Percentiles rank a stretch among this genome's conserved stretches.
Evolutionary conservation across 768 basidiomycete species (phyloP).

Genomic region (Lactifluus echinatus): DNA sequence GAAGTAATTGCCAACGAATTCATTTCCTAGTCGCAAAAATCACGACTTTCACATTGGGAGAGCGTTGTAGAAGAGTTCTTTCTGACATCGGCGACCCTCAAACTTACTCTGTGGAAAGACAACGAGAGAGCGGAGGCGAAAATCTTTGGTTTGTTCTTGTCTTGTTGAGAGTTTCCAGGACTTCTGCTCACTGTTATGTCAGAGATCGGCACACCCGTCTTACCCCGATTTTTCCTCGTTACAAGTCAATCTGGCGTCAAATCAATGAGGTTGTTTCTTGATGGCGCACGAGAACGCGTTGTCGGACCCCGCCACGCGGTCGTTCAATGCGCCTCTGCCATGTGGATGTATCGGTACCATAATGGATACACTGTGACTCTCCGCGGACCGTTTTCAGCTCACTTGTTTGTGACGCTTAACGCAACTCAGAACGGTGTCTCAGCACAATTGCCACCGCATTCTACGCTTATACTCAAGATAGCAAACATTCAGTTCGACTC

Average conservation of each 20-base stretch:
- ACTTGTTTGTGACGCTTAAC: slow-evolving; percentile 36
- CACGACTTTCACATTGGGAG: slow-evolving; percentile 59
- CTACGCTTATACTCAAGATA: slow-evolving; percentile 44
- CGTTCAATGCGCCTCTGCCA: slow-evolving; percentile 62
- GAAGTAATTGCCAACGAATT: not conserved
- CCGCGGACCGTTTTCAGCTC: slow-evolving; percentile 63
- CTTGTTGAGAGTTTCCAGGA: not conserved
- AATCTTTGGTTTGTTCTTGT: slow-evolving; percentile 56
- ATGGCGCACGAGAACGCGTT: slow-evolving; percentile 64
- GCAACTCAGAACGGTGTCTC: slow-evolving; percentile 12
- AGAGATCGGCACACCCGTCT: slow-evolving; percentile 75
- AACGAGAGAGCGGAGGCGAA: slow-evolving; percentile 72
- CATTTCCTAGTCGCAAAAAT: slow-evolving; percentile 35
- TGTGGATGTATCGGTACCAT: slow-evolving; percentile 76
- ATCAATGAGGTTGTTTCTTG: slow-evolving; percentile 69
- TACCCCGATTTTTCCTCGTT: slow-evolving; percentile 82
- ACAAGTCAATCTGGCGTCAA: slow-evolving; percentile 79
- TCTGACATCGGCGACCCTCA: slow-evolving; percentile 62
- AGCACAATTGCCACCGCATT: slow-evolving; percentile 9
- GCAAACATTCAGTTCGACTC: slow-evolving; percentile 70
- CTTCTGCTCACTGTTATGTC: slow-evolving; percentile 1
- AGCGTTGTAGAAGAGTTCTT: slow-evolving; percentile 61
- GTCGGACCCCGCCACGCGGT: slow-evolving; percentile 38
- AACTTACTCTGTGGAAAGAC: slow-evolving; percentile 82
- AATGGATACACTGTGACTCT: slow-evolving; percentile 76